A percentile compares a stretch with the other conserved stretches of the same genome.
phyloP scores from a whole-genome alignment of 75 land plant genomes.

The Larix kaempferi region DNA sequence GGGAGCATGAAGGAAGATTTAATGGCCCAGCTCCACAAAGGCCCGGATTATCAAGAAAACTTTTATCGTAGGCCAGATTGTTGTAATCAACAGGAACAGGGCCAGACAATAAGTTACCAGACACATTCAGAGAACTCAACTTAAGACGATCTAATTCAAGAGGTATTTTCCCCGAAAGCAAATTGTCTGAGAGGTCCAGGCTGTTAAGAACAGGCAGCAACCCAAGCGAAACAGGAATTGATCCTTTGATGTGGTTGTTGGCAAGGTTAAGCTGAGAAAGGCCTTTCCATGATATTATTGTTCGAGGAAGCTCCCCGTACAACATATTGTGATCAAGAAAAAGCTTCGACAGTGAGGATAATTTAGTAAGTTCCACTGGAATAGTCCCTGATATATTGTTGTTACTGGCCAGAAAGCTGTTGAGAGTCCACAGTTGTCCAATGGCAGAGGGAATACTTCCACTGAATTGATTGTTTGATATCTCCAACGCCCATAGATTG shows the following conservation, averaged over 20 bases:
- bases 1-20: neutral
- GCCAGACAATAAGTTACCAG: conserved; percentile 37
- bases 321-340: conserved; percentile 31
- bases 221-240: conserved; percentile 42
- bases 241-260: conserved; percentile 39
- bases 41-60: conserved; percentile 38
- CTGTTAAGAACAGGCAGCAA: conserved; percentile 20
- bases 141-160: conserved; percentile 18
- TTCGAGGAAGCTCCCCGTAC: conserved; percentile 27
- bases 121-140: conserved; percentile 36
- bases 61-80: conserved; percentile 18
- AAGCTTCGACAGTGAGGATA: conserved; percentile 17
- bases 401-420: conserved; percentile 17
- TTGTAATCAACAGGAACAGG: conserved; percentile 17
- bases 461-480: conserved; percentile 38
- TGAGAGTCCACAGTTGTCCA: conserved; percentile 12
- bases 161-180: conserved; percentile 41
- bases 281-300: conserved; percentile 7
- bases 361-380: conserved; percentile 27
- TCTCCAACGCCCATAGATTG: conserved; percentile 27
- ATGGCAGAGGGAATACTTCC: conserved; percentile 18
- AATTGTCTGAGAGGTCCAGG: conserved; percentile 45
- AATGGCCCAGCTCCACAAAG: conserved; percentile 17
- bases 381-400: conserved; percentile 46
- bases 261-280: conserved; percentile 27